Base-by-base conservation (phyloP, 2,329 filamentous ascomycete species). In the Beauveria bassiana region DNA sequence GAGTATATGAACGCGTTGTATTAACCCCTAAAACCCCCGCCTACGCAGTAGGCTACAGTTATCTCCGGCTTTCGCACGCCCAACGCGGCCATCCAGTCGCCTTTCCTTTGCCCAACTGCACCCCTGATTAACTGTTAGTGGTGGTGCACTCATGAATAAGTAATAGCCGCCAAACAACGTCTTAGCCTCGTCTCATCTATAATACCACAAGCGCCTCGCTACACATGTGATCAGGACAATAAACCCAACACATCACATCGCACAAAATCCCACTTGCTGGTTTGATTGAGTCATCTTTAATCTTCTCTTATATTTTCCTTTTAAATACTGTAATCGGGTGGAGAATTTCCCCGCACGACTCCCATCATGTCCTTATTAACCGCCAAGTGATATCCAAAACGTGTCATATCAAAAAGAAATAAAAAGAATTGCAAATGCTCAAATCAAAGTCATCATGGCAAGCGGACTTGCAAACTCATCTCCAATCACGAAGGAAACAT, bases 401-500 rank as follows among this genome's bases (percentile, higher is more conserved):
- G 34, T 6, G 14, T 38, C 34, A 14, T 16, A 16, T 4, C 12
- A 14, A 43, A 59, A 42, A n/a, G 16, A 26, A 20, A 16, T 40
- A 3, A 3, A 20, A 10, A 53, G 24, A 46, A 46, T 18, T 2
- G 20, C 42, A 3, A 20, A 51, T 58, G 45, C 46, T 38, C 40
- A 22, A n/a, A 59, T 20, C 24, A 28, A 46, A 34, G 8, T 34
- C 22, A 51, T 50, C 45, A 59, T 12, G 16, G 12, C 20, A 50
- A 58, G 42, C 26, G 31, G 26, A 51, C 59, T 16, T 54, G 49
- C 59, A 49, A 61, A 49, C 43, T 61, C 47, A 40, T 40, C 22
- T 38, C 2, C 5, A 59, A 42, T 52, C 47, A 45, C 20, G n/a
- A 38, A 16, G 60, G 46, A 46, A 62, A 62, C 62, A 63, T 61